Conservation (phyloP, 2,329 filamentous ascomycete genomes). For the Colletotrichum liaoningense region DNA sequence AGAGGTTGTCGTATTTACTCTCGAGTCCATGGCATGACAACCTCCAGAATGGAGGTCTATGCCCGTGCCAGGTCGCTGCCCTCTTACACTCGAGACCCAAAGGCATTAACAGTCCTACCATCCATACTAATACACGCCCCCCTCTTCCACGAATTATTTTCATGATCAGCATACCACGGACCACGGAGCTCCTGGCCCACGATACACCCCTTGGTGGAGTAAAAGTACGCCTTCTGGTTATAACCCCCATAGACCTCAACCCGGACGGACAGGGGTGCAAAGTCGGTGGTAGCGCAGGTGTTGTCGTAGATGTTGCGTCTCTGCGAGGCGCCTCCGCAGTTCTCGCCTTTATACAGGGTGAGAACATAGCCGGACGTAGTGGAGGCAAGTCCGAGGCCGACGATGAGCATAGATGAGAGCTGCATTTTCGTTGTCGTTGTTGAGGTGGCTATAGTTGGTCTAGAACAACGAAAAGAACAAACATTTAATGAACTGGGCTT, state of each 20-base stretch:
- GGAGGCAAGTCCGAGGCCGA: constrained; percentile 8
- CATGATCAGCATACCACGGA: neutral
- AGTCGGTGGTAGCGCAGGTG: neutral
- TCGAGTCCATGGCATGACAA: fast-evolving
- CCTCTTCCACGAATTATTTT: neutral
- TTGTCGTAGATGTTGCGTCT: neutral
- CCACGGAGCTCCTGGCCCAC: neutral
- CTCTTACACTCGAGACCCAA: neutral
- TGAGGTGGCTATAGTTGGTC: too few species aligned
- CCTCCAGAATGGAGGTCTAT: fast-evolving
- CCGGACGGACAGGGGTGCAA: neutral
- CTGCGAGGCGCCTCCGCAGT: neutral
- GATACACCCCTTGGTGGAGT: neutral
- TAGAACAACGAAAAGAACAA: too few species aligned
- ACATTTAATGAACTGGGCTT: too few species aligned
- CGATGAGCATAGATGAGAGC: neutral
- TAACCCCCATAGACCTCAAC: neutral
- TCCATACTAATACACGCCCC: neutral
- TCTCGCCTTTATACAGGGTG: neutral
- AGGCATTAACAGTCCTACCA: neutral
- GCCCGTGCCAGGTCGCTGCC: fast-evolving
- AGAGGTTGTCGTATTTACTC: too few species aligned
- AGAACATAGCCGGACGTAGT: constrained; percentile 10
- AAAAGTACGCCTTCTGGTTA: neutral
- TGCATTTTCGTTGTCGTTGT: neutral